phyloP scores from a whole-genome alignment of 73 alveolate species.

The Paraurostyla sp. region DNA sequence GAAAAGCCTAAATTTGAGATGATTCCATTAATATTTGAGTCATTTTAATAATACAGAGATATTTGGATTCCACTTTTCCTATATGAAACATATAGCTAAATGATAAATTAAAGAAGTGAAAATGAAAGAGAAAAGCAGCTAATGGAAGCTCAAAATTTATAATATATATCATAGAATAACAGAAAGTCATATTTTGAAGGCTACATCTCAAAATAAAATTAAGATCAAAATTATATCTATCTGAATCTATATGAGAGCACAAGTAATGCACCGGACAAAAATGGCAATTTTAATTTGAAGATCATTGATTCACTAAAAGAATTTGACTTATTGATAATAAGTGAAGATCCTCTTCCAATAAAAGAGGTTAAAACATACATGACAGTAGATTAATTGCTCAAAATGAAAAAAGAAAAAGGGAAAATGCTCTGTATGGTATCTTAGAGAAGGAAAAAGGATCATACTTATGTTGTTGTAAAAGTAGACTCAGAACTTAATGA shows the following conservation, averaged over 20 bases:
- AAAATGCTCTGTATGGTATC: slow-evolving; percentile 24
- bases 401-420: slow-evolving; percentile 46
- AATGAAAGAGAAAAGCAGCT: slow-evolving; percentile 12
- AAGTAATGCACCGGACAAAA: slow-evolving; percentile 29
- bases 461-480: slow-evolving; percentile 6
- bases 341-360: slow-evolving; percentile 19
- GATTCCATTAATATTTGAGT: slow-evolving; percentile 10
- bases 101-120: slow-evolving; percentile 47
- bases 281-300: slow-evolving; percentile 25
- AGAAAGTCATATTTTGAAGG: slow-evolving; percentile 22
- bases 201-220: neutral
- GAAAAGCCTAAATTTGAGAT: neutral
- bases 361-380: slow-evolving; percentile 39
- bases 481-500: slow-evolving; percentile 13
- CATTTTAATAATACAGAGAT: slow-evolving; percentile 41
- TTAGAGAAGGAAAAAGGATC: slow-evolving; percentile 40
- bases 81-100: slow-evolving; percentile 56
- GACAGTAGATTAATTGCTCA: neutral
- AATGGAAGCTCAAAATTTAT: neutral
- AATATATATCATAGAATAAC: neutral
- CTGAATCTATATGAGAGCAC: slow-evolving; percentile 41
- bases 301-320: slow-evolving; percentile 57
- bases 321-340: slow-evolving; percentile 51
- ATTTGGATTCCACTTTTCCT: slow-evolving; percentile 65
- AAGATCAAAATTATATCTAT: slow-evolving; percentile 6